Conservation (phyloP, 352 stramenopile genomes). For the Elongisporangium anandrum region DNA sequence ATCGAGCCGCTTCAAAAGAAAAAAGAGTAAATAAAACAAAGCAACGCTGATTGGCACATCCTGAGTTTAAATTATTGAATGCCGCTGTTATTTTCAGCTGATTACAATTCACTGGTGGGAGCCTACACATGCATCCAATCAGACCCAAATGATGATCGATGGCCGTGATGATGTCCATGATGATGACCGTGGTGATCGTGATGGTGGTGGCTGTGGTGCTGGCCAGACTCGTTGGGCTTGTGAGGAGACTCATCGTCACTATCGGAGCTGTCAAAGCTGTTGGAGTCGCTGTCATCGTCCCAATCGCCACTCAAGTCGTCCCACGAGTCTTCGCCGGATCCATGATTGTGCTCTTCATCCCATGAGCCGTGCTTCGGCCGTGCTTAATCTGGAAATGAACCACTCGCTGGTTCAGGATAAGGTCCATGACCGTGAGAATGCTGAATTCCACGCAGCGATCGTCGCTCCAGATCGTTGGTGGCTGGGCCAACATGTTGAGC, state of each 20-base stretch:
- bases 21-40: too few species aligned
- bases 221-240: background rate
- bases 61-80: too few species aligned
- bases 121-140: background rate
- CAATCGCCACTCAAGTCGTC: too few species aligned
- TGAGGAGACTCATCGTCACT: background rate
- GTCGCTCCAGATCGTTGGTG: background rate
- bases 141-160: background rate
- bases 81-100: too few species aligned
- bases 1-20: too few species aligned
- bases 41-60: too few species aligned
- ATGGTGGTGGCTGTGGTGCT: background rate
- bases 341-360: background rate
- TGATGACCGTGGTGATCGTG: background rate
- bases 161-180: too few species aligned
- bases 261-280: background rate
- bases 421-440: background rate
- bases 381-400: background rate
- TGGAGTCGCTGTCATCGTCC: too few species aligned
- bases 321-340: background rate
- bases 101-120: too few species aligned
- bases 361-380: background rate
- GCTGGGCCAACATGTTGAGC: background rate
- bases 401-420: background rate
- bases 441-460: background rate